A percentile compares a stretch with the other conserved stretches of the same genome.
Evolutionary conservation across 2,329 filamentous ascomycete genomes (phyloP).

Genomic region (Colletotrichum abscissum): DNA sequence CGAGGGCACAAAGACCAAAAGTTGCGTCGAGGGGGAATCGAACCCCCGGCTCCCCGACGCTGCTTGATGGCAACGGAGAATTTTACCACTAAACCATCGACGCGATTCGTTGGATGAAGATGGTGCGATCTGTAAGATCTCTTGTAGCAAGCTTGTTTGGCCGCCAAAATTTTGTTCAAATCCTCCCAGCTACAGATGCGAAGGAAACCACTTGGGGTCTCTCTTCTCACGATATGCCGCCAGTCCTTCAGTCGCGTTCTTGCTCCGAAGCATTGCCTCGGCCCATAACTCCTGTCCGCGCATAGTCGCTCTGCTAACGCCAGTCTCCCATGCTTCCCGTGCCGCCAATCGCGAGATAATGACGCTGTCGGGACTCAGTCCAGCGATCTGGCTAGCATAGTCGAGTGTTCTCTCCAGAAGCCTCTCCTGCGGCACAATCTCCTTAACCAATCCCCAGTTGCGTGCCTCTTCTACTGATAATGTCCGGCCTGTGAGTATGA

Average conservation of each 20-base stretch:
- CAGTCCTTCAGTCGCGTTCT: constrained; percentile 43
- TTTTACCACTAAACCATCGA: constrained; percentile 37
- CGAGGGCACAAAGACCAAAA: rapidly evolving
- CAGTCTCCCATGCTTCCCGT: constrained; percentile 48
- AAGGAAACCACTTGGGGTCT: constrained; percentile 43
- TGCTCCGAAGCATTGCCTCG: constrained; percentile 44
- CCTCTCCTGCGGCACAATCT: constrained; percentile 44
- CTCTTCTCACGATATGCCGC: constrained; percentile 46
- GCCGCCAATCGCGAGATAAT: constrained; percentile 46
- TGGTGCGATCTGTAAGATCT: rapidly evolving
- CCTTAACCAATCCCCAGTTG: constrained; percentile 46
- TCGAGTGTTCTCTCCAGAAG: constrained; percentile 44
- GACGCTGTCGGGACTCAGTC: constrained; percentile 47
- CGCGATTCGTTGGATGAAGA: not conserved
- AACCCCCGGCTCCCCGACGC: constrained; percentile 36
- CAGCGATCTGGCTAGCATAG: constrained; percentile 45
- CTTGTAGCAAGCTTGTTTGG: not conserved
- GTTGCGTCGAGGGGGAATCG: constrained; percentile 34
- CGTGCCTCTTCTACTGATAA: constrained; percentile 43
- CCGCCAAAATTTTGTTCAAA: rapidly evolving
- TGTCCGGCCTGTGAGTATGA: constrained; percentile 43
- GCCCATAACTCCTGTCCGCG: constrained; percentile 45
- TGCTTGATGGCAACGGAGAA: constrained; percentile 35
- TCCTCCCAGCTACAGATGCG: constrained; percentile 37
- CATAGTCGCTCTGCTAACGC: constrained; percentile 47